Evolutionary conservation across 2,329 filamentous ascomycete genomes (phyloP), one percentile per base, ranked within the genome.

Genomic region (Cladosporium cucumerinum): DNA sequence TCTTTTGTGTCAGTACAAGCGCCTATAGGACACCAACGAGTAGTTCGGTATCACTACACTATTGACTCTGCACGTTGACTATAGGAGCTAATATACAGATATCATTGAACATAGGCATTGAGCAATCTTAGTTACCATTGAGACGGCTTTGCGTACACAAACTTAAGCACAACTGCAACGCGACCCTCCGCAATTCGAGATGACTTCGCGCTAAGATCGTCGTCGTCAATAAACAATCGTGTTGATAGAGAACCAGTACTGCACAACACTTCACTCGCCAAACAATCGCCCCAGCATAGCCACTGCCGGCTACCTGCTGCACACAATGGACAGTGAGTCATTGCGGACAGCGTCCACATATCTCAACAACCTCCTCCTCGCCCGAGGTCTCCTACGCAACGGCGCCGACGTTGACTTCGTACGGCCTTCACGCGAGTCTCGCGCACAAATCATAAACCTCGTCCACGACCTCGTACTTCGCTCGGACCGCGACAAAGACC

Each of bases 381-480:
- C 86, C 8, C 83, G 87, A 51, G 87, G 87, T 34, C 77, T 89
- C 16, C 76, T 89, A 48, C 84, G 85, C 66, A 84, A 86, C 80
- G 85, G 89, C 69, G 86, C 89, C 72, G 82, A 81, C 49, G 91
- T 99, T 78, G 89, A 97, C 77, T 99, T 99, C 76, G 84, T 83
- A 66, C 86, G 88, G 68, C 86, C 85, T 21, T 82, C 86, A 43
- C 84, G 85, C 73, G 86, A 85, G 59, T 91, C 90, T 21, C 94
- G 95, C 88, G 89, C 90, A 23, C 87, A 88, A 69, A 89, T 98
- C 71, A 97, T 99, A 80, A 91, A 94, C 74, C 85, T 99, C 26
- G 87, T 99, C 57, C 97, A 99, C 78, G 95, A 99, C 75, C 79
- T 99, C 71, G 92, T 99, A 66, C 77, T 97, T 66, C 87, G 93